Conservation (phyloP, 2,329 filamentous ascomycete genomes). For the Parastagonospora avenae region DNA sequence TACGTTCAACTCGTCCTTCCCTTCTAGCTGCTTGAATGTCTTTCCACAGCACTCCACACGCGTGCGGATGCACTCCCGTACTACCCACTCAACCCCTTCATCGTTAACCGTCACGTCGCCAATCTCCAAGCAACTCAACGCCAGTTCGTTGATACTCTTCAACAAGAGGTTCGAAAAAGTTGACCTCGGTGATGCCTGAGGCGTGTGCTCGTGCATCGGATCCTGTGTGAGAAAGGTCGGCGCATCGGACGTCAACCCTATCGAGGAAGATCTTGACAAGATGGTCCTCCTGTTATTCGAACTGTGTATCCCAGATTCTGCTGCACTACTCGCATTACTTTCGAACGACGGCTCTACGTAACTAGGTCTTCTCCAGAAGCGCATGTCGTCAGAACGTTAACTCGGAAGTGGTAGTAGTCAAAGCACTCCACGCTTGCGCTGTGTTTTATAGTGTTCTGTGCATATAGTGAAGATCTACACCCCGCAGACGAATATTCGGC, state of each 20-base stretch:
- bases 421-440: neutral
- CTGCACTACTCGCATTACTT: neutral
- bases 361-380: neutral
- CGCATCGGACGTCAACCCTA: neutral
- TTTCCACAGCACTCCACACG: neutral
- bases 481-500: too few relatives aligned
- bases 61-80: conserved; percentile 2
- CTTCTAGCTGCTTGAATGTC: neutral
- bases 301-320: neutral
- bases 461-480: too few relatives aligned
- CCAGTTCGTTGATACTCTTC: neutral
- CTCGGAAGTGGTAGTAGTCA: neutral
- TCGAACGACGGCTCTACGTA: neutral
- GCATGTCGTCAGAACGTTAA: neutral
- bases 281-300: neutral
- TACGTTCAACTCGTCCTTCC: conserved; percentile 1
- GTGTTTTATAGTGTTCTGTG: too few relatives aligned
- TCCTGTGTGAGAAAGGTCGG: neutral
- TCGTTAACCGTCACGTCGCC: conserved; percentile 1
- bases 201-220: neutral
- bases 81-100: neutral
- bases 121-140: neutral
- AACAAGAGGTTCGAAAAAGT: too few relatives aligned
- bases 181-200: too few relatives aligned
- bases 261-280: neutral